A percentile compares a stretch with the other conserved stretches of the same genome.
These are phyloP conservation scores for Candida montana DNA, from an alignment of 805 yeast species.

Conservation along the genomic window DNA sequence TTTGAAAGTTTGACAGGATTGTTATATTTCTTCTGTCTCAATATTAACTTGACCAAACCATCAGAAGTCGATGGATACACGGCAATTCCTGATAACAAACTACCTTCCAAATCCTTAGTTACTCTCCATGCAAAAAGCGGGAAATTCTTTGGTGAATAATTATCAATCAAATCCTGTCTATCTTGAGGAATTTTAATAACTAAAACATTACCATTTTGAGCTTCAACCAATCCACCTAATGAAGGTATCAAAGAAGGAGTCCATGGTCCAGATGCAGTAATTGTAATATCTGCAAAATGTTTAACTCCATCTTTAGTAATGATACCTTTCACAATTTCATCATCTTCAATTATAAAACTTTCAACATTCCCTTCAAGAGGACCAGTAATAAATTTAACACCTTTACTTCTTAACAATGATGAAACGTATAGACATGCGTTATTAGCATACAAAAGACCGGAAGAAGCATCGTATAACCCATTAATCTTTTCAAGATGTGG, in stretches of 20 bases:
- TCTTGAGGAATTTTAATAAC: constrained; percentile 31
- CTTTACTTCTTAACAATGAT: constrained; percentile 21
- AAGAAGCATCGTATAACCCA: constrained; percentile 26
- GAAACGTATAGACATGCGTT: constrained; percentile 25
- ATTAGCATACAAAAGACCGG: constrained; percentile 31
- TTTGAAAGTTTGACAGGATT: constrained; percentile 24
- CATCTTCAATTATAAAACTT: constrained; percentile 17
- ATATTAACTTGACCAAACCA: constrained; percentile 29
- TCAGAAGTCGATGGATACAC: constrained; percentile 29
- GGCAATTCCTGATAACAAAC: constrained; percentile 27
- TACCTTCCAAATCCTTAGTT: too few species aligned
- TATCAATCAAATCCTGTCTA: constrained; percentile 28
- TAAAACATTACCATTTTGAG: constrained; percentile 32
- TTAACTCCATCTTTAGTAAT: constrained; percentile 25
- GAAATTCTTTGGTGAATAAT: too few species aligned
- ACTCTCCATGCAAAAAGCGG: too few species aligned
- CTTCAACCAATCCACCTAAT: constrained; percentile 33
- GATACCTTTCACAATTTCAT: constrained; percentile 15
- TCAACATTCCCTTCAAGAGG: constrained; percentile 27
- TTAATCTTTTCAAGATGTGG: constrained; percentile 2
- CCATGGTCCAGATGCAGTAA: constrained; percentile 24
- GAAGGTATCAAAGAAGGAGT: constrained; percentile 17
- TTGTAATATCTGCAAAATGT: constrained; percentile 16
- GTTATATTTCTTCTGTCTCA: constrained; percentile 21
- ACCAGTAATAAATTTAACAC: constrained; percentile 32